Evolutionary conservation across 2,329 filamentous ascomycete species (phyloP).

Genomic region (Trichoderma lentiforme): DNA sequence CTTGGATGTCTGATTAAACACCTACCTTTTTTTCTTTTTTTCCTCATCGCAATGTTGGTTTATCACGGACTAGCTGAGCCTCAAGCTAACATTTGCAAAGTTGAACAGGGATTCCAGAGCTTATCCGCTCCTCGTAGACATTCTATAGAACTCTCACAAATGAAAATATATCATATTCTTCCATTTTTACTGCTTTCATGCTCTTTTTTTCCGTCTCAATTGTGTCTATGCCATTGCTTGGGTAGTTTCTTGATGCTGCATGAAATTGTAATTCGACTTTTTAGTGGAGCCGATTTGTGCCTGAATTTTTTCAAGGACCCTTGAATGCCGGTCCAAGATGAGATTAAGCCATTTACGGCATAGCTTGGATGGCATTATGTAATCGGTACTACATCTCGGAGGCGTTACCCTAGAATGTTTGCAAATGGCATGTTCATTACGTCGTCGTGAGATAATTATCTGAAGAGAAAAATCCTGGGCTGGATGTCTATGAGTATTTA

Average conservation of each 20-base stretch:
- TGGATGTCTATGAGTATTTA: background rate
- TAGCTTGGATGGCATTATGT: background rate
- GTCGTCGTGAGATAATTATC: background rate
- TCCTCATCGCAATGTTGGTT: background rate
- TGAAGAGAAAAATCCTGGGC: background rate
- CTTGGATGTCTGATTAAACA: constrained; percentile 70
- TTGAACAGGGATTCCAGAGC: background rate
- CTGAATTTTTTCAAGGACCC: background rate
- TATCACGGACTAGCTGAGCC: background rate
- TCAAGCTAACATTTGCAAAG: constrained; percentile 13
- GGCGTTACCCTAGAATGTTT: background rate
- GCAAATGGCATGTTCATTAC: background rate
- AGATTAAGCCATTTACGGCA: background rate
- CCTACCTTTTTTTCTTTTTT: constrained; percentile 19
- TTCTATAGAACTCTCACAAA: background rate
- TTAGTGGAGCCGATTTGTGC: background rate
- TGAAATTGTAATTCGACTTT: background rate
- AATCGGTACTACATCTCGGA: background rate
- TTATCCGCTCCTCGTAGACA: background rate
- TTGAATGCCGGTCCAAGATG: background rate
- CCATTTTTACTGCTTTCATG: background rate
- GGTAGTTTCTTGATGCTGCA: background rate
- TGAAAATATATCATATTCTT: background rate
- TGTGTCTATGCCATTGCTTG: background rate
- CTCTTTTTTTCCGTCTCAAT: background rate